phyloP scores from a whole-genome alignment of 2,329 filamentous ascomycete genomes.

The Ophiostoma sp. region DNA sequence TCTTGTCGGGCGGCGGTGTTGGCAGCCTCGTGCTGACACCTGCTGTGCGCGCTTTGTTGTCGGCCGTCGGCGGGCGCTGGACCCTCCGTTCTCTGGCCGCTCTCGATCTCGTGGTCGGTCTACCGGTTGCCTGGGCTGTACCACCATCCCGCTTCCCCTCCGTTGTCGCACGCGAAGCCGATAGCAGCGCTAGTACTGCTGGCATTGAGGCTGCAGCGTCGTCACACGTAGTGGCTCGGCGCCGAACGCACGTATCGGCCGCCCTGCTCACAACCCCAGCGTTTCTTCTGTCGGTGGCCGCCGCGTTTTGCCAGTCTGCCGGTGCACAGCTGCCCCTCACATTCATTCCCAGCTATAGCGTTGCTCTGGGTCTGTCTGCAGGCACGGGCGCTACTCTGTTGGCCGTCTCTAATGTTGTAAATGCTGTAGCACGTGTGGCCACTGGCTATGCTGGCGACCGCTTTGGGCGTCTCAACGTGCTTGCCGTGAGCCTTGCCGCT shows the following conservation, averaged over 20 bases:
- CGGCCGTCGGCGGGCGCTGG: slow-evolving; percentile 40
- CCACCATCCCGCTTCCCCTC: slow-evolving; percentile 36
- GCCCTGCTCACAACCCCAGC: slow-evolving; percentile 81
- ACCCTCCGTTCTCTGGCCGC: slow-evolving; percentile 39
- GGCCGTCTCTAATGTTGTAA: slow-evolving; percentile 42
- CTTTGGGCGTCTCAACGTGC: slow-evolving; percentile 44
- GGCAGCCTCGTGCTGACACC: slow-evolving; percentile 41
- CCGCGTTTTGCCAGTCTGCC: slow-evolving; percentile 58
- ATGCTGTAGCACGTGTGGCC: slow-evolving; percentile 40
- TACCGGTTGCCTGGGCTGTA: slow-evolving; percentile 39
- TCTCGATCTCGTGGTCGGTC: slow-evolving; percentile 36
- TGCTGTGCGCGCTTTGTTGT: slow-evolving; percentile 38
- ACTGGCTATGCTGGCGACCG: slow-evolving; percentile 43
- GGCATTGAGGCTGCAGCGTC: not conserved
- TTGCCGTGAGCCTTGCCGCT: slow-evolving; percentile 31
- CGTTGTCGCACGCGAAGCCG: not conserved
- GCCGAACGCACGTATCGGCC: slow-evolving; percentile 37
- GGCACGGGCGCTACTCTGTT: slow-evolving; percentile 40
- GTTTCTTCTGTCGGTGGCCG: slow-evolving; percentile 85
- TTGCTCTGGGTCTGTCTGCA: slow-evolving; percentile 39
- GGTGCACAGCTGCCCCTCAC: slow-evolving; percentile 43
- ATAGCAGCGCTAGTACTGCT: not conserved
- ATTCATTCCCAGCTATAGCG: slow-evolving; percentile 45
- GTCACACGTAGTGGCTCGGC: slow-evolving; percentile 24
- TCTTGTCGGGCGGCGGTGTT: slow-evolving; percentile 39